These are phyloP conservation scores for Aechmea fasciata DNA, from an alignment of 176 grass and related monocot species.

Conservation along the genomic window DNA sequence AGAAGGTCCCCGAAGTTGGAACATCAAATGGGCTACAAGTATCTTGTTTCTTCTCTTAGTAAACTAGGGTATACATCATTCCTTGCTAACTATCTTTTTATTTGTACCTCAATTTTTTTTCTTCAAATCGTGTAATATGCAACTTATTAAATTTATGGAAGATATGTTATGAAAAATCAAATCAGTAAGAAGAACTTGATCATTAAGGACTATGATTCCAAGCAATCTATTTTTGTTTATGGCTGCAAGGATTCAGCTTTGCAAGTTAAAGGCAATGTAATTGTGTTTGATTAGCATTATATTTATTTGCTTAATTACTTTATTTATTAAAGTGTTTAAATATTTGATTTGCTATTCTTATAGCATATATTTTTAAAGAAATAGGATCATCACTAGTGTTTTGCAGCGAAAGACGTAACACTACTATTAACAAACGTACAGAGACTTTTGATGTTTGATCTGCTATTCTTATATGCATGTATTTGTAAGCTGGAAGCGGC, in stretches of 20 bases:
- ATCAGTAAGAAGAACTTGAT: constrained; percentile 70
- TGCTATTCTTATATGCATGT: constrained; percentile 13
- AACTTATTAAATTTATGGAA: constrained; percentile 11
- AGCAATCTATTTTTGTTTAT: constrained; percentile 77
- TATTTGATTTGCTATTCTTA: constrained; percentile 11
- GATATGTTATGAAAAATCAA: constrained; percentile 92
- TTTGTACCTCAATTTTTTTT: neutral
- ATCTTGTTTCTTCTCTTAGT: neutral
- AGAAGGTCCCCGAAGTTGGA: constrained; percentile 63
- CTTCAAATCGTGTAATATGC: neutral
- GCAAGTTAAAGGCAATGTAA: constrained; percentile 83
- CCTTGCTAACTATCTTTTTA: neutral
- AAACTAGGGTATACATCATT: neutral
- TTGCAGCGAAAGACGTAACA: constrained; percentile 93
- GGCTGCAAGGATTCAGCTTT: constrained; percentile 96
- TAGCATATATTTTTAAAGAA: constrained; percentile 7
- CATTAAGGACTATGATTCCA: constrained; percentile 92
- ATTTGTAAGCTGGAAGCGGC: neutral
- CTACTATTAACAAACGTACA: constrained; percentile 93
- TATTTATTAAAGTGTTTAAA: constrained; percentile 1
- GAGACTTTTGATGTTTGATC: constrained; percentile 19
- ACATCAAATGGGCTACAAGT: constrained; percentile 93
- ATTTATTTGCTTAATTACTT: neutral
- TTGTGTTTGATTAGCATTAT: constrained; percentile 7
- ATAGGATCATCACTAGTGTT: neutral